A percentile compares a stretch with the other conserved stretches of the same genome.
These are phyloP conservation scores for Stagonosporopsis tanaceti DNA, from an alignment of 2,329 filamentous ascomycete species.

Conservation along the genomic window DNA sequence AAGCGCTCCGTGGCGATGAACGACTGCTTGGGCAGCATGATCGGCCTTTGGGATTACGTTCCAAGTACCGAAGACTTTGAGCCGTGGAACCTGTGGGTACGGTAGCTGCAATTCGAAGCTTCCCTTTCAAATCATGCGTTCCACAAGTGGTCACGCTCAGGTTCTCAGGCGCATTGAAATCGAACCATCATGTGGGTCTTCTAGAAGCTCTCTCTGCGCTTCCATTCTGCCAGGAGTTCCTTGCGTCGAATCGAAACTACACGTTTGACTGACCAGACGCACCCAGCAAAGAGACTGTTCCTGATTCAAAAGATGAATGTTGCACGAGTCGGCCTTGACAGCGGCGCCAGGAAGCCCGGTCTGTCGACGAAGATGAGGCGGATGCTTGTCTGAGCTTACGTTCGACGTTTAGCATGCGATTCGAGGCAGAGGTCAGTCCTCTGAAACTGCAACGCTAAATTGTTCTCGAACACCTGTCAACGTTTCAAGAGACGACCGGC, in stretches of 20 bases:
- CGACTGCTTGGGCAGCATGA: conserved; percentile 5
- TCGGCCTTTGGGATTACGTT: not conserved
- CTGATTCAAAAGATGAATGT: conserved; percentile 14
- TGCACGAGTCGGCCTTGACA: conserved; percentile 17
- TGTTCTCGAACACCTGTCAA: conserved; percentile 31
- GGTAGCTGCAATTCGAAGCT: conserved; percentile 1
- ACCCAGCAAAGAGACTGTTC: conserved; percentile 9
- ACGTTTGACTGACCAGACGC: conserved; percentile 23
- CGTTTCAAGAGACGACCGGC: conserved; percentile 34
- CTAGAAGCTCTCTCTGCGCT: conserved; percentile 6
- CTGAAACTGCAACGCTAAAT: conserved; percentile 21
- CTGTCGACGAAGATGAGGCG: conserved; percentile 13
- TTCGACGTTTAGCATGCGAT: conserved; percentile 11
- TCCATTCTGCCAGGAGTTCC: conserved; percentile 12
- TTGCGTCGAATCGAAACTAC: conserved; percentile 15
- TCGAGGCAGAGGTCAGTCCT: conserved; percentile 6
- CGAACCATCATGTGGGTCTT: not conserved
- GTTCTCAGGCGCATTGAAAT: not conserved
- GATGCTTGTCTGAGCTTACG: conserved; percentile 18
- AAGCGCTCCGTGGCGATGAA: not conserved
- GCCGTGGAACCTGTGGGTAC: not conserved
- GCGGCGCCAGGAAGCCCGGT: conserved; percentile 13
- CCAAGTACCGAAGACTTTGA: not conserved
- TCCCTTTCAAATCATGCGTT: conserved; percentile 4
- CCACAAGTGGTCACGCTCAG: not conserved